Conservation (phyloP, 1,284 basidiomycete species). For the Cryptococcus hybrid region DNA sequence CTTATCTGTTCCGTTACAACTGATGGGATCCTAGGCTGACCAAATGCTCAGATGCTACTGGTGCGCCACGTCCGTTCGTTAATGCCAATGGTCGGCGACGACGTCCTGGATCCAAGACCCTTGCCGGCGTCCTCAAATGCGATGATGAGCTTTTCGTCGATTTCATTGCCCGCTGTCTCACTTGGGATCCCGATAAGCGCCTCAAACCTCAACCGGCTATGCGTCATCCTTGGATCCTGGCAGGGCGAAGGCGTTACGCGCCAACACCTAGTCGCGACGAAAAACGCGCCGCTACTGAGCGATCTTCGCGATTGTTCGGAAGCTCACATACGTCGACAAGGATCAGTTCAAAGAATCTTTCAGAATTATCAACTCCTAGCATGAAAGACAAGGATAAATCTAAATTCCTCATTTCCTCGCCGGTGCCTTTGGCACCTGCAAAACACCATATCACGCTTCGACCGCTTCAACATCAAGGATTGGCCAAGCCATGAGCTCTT, state of each 20-base stretch:
- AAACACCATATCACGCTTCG: constrained; percentile 14
- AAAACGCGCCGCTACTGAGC: constrained; percentile 1
- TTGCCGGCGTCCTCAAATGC: constrained; percentile 82
- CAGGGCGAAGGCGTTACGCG: constrained; percentile 29
- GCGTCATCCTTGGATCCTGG: constrained; percentile 83
- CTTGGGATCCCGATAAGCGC: constrained; percentile 96
- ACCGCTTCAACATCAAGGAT: constrained; percentile 18
- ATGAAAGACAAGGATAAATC: constrained; percentile 7
- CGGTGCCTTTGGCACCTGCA: constrained; percentile 41
- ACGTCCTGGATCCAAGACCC: constrained; percentile 83
- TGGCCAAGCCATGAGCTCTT: constrained; percentile 16
- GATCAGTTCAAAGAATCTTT: constrained; percentile 7
- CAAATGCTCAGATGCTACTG: constrained; percentile 71
- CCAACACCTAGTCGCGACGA: constrained; percentile 5
- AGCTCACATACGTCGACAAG: constrained; percentile 1
- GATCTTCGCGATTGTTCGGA: neutral
- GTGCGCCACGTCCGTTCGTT: constrained; percentile 85
- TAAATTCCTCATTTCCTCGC: constrained; percentile 37
- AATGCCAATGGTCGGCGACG: constrained; percentile 95
- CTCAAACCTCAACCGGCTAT: constrained; percentile 91
- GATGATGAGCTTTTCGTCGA: constrained; percentile 62
- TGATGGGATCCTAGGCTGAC: neutral
- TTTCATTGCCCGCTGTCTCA: constrained; percentile 89
- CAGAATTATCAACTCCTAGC: neutral
- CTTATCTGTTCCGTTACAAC: neutral